Base-by-base conservation (phyloP, 495 filamentous ascomycete species). In the Darksidea phi region DNA sequence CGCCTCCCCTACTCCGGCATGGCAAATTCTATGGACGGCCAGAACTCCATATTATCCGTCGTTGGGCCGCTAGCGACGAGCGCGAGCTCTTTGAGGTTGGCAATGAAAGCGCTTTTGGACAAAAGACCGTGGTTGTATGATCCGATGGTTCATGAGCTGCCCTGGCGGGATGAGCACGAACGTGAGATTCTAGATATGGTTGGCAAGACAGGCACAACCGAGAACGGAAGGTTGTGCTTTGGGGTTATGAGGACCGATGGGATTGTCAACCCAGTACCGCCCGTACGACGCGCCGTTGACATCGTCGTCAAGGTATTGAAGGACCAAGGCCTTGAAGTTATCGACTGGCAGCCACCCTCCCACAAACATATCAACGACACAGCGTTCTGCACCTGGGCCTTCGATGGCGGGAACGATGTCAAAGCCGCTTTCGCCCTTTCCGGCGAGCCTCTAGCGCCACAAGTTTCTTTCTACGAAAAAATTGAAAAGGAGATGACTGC, bases 81-180 rank as follows among this genome's bases (percentile, higher is more conserved):
- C 4, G 75, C 77, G 2, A 71, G 72, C 4, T 78, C 79, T 7
- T 56, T 88, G 50, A 75, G 72, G 34, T 67, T 87, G 7, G 57
- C 86, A 15, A 76, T 86, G 23, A 82, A 84, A 66, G 67, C 76
- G 0, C 63, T 88, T 6, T 68, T 89, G 18, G 72, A 64, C 17
- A 76, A 79, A 51, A 56, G 83, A 56, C 86, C 86, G 11, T 89
- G 86, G 86, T 72, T 82, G 7, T 76, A 82, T 66, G 86, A 89
- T 72, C 86, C 86, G 0, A 70, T 84, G 17, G 81, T 80, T 0
- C 59, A 79, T 42, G 80, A 86, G 56, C 58, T 89, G 4, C 86
- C 86, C 6, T 89, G 85, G 86, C 76, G 85, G 46, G 73, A 80
- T 32, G 75, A 80, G 10, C 60, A 75, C n/a, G 73, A 79, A 46